phyloP scores from a whole-genome alignment of 371 early-diverging fungal genomes.

The Rhizopus microsporus region DNA sequence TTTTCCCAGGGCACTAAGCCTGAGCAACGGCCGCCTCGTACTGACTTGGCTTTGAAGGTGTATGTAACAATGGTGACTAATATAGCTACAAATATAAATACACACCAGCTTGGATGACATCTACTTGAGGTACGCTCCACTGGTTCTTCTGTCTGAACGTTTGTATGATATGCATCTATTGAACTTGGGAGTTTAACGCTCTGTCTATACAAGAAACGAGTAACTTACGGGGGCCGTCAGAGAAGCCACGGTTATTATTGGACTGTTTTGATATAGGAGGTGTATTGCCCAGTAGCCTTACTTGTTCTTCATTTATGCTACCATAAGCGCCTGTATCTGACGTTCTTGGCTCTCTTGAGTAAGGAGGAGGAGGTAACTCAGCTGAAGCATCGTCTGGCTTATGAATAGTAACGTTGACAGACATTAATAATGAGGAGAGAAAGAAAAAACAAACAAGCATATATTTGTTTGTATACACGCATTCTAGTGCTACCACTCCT shows the following conservation, averaged over 20 bases:
- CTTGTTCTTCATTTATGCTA: slow-evolving; percentile 11
- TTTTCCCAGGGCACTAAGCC: slow-evolving; percentile 9
- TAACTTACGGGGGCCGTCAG: not conserved
- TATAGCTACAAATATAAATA: slow-evolving; percentile 9
- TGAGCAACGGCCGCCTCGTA: slow-evolving; percentile 1
- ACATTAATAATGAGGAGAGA: no score
- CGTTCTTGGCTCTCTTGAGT: not conserved
- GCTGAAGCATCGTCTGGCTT: slow-evolving; percentile 23
- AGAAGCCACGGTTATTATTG: not conserved
- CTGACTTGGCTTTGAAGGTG: not conserved
- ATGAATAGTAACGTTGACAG: not conserved
- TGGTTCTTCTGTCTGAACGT: no score
- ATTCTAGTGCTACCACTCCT: not conserved
- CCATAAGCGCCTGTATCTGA: slow-evolving; percentile 11
- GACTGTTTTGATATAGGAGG: slow-evolving; percentile 1
- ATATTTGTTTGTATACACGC: not conserved
- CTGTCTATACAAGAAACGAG: no score
- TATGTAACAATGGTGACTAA: slow-evolving; percentile 11
- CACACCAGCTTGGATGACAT: slow-evolving; percentile 16
- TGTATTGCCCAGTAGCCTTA: slow-evolving; percentile 6
- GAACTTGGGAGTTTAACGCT: no score
- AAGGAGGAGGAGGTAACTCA: slow-evolving; percentile 7
- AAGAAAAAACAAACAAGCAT: not conserved
- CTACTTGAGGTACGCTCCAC: not conserved
- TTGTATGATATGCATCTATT: no score